Base-by-base conservation (phyloP, 192 early-diverging fungal species). In the Gamsiella multidivaricata region DNA sequence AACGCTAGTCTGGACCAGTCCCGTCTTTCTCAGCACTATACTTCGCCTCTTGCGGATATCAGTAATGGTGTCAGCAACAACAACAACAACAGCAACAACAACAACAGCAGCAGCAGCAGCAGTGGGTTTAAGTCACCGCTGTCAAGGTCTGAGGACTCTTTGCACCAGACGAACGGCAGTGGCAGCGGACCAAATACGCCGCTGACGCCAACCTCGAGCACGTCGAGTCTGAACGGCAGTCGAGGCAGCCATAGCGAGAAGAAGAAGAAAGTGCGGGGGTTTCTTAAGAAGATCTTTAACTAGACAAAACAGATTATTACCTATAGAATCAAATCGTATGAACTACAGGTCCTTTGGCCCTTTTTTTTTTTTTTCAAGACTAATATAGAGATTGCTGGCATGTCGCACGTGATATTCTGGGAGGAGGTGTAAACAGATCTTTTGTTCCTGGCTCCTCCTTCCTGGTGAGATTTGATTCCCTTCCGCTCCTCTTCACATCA, bases 241-340 rank as follows among this genome's bases (percentile, higher is more conserved):
- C 67, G 66, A 14, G 56, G 37, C 23, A 64, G 65, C 49, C 62
- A 32, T 33, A 62, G 45, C 5, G 60, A 78, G 11, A 78, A 69
- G 74, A 68, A 68, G 54, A 78, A 78, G 65, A 68, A 69, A 42
- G 65, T 78, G 20, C 65, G 74, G 8, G 74, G 74, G 3, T 78
- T 78, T 41, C 42, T 78, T 51, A 78, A 78, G 53, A 78, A 69
- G 57, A 78, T 78, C 22, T 78, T 78, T 23, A 69, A 62, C 7
- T 69, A 76, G 58, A 46, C 45, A 46, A 46, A 46, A 10, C n/a
- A 46, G n/a, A n/a, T n/a, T n/a, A n/a, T n/a, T n/a, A n/a, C n/a
- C n/a, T n/a, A n/a, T n/a, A n/a, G n/a, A n/a, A n/a, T n/a, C n/a
- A n/a, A n/a, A n/a, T n/a, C n/a, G n/a, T n/a, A n/a, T n/a, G n/a